Percentiles rank a stretch among this genome's conserved stretches.
phyloP scores from a whole-genome alignment of 805 yeast species.

The Cyberlindnera xishuangbannaensis region DNA sequence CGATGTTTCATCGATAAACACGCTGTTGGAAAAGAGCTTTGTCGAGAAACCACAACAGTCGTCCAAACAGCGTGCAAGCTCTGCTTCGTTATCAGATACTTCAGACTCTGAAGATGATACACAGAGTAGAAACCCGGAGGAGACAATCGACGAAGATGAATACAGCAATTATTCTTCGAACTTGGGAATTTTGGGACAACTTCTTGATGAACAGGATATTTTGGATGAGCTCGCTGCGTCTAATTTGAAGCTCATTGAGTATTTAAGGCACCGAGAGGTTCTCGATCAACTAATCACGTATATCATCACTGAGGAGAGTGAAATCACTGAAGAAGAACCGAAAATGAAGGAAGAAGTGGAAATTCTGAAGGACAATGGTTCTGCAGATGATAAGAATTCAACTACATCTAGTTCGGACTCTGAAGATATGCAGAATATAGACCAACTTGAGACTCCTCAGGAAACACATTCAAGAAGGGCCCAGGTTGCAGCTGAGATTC shows the following conservation, averaged over 20 bases:
- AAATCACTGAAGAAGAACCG: conserved; percentile 10
- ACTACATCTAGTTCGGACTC: conserved; percentile 28
- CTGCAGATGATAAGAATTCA: conserved; percentile 18
- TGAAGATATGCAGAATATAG: conserved; percentile 19
- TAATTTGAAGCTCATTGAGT: conserved; percentile 70
- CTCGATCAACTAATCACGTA: conserved; percentile 62
- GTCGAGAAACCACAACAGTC: conserved; percentile 29
- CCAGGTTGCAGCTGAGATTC: conserved; percentile 78
- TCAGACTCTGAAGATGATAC: conserved; percentile 16
- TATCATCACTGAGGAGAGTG: conserved; percentile 34
- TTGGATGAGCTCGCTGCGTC: conserved; percentile 68
- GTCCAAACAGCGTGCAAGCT: conserved; percentile 15
- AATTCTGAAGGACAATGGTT: conserved; percentile 16
- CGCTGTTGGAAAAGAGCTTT: conserved; percentile 34
- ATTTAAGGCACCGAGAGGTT: conserved; percentile 72
- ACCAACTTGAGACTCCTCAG: conserved; percentile 31
- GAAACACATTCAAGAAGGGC: conserved; percentile 40
- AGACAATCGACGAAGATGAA: conserved; percentile 29
- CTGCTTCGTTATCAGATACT: conserved; percentile 14
- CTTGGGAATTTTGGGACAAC: conserved; percentile 42
- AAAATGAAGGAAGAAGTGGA: conserved; percentile 1
- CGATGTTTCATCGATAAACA: conserved; percentile 49
- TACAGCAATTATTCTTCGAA: conserved; percentile 37
- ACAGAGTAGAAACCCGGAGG: conserved; percentile 18
- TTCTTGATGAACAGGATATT: conserved; percentile 70